These are phyloP conservation scores for Taxillus chinensis DNA, from an alignment of 164 flowering plant species.

Conservation along the genomic window DNA sequence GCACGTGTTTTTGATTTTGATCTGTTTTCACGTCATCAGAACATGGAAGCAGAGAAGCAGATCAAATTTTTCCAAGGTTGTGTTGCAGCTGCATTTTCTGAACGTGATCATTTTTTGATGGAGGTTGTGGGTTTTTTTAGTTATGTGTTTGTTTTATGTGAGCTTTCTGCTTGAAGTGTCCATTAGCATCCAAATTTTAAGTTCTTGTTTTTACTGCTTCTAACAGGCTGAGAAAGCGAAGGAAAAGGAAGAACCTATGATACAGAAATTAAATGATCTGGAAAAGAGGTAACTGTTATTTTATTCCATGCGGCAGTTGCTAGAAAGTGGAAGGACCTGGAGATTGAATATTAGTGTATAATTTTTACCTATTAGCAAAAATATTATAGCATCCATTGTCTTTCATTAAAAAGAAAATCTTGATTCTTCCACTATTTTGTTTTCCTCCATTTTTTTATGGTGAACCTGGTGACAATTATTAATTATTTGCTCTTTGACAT, in stretches of 20 bases:
- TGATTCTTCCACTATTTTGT: no score
- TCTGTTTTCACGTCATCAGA: conserved; percentile 31
- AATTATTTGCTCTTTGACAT: neutral
- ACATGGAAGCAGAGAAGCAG: conserved; percentile 82
- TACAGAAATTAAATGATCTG: conserved; percentile 31
- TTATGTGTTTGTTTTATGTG: neutral
- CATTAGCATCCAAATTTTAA: neutral
- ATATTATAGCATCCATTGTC: no score
- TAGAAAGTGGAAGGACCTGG: neutral
- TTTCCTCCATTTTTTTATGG: no score
- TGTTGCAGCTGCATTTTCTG: conserved; percentile 94
- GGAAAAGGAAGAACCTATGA: conserved; percentile 70
- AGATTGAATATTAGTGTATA: neutral
- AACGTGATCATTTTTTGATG: conserved; percentile 76
- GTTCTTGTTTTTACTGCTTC: conserved; percentile 7
- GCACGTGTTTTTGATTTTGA: neutral
- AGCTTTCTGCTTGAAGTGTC: neutral
- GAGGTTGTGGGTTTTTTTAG: conserved; percentile 41
- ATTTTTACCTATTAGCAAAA: no score
- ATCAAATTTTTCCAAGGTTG: conserved; percentile 81
- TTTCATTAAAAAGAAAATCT: no score
- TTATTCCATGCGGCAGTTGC: neutral
- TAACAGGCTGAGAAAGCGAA: conserved; percentile 87
- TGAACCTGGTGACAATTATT: no score
- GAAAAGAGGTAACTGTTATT: conserved; percentile 38